Conservation (phyloP, 257 asterid species). For the Capsicum chinense region DNA sequence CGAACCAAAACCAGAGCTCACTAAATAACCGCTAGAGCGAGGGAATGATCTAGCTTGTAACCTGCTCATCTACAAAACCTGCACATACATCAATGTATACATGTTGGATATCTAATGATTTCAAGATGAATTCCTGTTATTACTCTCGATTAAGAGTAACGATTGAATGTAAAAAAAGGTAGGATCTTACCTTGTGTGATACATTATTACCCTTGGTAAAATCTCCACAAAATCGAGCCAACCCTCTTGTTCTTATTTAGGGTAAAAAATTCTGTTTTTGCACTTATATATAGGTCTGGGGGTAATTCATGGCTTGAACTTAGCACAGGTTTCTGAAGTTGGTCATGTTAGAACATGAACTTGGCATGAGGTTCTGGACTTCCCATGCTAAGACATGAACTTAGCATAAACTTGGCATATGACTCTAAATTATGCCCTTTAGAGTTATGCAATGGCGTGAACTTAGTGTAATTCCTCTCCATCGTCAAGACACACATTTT, state of each 20-base stretch:
- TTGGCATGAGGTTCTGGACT: not conserved
- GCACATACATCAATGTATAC: not conserved
- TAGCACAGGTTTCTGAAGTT: not conserved
- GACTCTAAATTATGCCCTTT: not conserved
- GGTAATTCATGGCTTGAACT: not conserved
- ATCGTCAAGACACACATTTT: not conserved
- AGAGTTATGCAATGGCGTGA: not conserved
- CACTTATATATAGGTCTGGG: not conserved
- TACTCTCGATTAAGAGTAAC: not conserved
- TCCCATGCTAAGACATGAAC: not conserved
- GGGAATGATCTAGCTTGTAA: not conserved
- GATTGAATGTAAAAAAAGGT: not conserved
- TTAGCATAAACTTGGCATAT: not conserved
- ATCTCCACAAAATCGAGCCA: not conserved
- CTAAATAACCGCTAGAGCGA: not conserved
- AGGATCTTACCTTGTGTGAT: not conserved
- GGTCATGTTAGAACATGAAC: not conserved
- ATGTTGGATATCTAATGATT: not conserved
- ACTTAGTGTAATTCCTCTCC: not conserved
- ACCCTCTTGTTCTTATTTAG: not conserved
- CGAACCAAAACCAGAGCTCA: not conserved
- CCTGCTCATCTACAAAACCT: not conserved
- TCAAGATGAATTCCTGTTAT: slow-evolving; percentile 1
- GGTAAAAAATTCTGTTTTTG: not conserved
- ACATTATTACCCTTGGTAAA: not conserved